Evolutionary conservation across 352 stramenopile species (phyloP), one percentile per base, ranked within the genome.

Genomic region (Globisporangium echinulatum): DNA sequence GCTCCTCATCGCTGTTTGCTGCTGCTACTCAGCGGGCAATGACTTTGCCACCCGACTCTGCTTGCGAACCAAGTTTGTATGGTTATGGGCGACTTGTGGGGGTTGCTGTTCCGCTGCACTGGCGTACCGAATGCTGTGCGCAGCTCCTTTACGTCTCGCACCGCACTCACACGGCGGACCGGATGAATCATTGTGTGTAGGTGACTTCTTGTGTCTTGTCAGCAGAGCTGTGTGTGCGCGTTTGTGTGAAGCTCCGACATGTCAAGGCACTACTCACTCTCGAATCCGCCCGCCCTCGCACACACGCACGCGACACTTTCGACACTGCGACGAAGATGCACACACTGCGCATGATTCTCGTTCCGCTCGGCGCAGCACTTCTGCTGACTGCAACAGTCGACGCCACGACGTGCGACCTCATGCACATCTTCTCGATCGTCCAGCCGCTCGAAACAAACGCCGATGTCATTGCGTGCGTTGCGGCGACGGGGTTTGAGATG

Each of bases 391-490:
- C 63, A 7, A 57, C 5, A 33, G 17, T 47, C 0, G 40, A 63
- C 8, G 56, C 49, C 11, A 49, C 58, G 10, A 63, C 66, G 15
- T 79, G 69, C 55, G 67, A 77, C 15, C 61, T 77, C 46, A 72
- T 75, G 58, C 70, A 68, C 52, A 66, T 79, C 43, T 79, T 76
- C 43, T 51, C 49, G 3, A 44, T 69, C 38, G 55, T 76, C 33
- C 70, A 77, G 49, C 69, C 71, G 39, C 56, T 79, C 37, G 66
- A 74, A 43, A 56, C 63, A 14, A 68, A 71, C 51, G 58, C 57
- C 43, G 63, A 74, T 47, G 54, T 77, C 13, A 66, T 64, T 47
- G 66, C 65, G 42, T 80, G 72, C 38, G 65, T 76, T 15, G 65
- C 66, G 5, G 54, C 56, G 8, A 72, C 72, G 9, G 69, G 64